Percentiles rank a stretch among this genome's conserved stretches.
Evolutionary conservation across 2,329 filamentous ascomycete species (phyloP).

Genomic region (Trichoderma sp.): DNA sequence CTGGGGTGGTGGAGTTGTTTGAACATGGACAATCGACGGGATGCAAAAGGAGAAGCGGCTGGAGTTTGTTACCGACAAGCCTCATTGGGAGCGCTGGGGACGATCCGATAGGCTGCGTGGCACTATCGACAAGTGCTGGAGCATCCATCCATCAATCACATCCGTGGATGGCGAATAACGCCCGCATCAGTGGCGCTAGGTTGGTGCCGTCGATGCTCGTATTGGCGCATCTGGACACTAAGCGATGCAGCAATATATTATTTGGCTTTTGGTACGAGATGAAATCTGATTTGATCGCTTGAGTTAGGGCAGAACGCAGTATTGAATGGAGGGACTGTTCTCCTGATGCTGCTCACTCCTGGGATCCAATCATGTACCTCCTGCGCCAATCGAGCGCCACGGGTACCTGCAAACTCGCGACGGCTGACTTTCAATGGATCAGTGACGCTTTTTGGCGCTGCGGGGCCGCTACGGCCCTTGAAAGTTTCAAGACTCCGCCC

Average conservation of each 20-base stretch:
- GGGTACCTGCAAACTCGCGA: not conserved
- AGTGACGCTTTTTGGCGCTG: not conserved
- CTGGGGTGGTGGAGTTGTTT: not conserved
- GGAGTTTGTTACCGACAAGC: not conserved
- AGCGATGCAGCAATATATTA: not conserved
- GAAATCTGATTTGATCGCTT: too few species aligned
- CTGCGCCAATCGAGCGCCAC: not conserved
- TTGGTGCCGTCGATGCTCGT: not conserved
- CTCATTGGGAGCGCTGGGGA: not conserved
- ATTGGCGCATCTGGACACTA: constrained; percentile 5
- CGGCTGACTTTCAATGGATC: not conserved
- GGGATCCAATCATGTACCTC: not conserved
- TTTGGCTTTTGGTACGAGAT: not conserved
- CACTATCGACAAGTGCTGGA: not conserved
- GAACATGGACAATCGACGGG: not conserved
- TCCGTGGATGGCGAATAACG: not conserved
- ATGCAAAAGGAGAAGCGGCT: not conserved
- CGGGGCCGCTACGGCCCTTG: constrained; percentile 4
- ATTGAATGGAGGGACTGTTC: too few species aligned
- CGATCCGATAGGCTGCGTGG: not conserved
- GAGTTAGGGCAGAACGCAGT: too few species aligned
- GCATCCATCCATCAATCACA: not conserved
- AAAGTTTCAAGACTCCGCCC: not conserved
- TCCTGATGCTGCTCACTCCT: not conserved
- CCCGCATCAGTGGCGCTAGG: constrained; percentile 19